Percentiles rank a stretch among this genome's conserved stretches.
phyloP scores from a whole-genome alignment of 495 filamentous ascomycete genomes.

The Copromyces sp. region DNA sequence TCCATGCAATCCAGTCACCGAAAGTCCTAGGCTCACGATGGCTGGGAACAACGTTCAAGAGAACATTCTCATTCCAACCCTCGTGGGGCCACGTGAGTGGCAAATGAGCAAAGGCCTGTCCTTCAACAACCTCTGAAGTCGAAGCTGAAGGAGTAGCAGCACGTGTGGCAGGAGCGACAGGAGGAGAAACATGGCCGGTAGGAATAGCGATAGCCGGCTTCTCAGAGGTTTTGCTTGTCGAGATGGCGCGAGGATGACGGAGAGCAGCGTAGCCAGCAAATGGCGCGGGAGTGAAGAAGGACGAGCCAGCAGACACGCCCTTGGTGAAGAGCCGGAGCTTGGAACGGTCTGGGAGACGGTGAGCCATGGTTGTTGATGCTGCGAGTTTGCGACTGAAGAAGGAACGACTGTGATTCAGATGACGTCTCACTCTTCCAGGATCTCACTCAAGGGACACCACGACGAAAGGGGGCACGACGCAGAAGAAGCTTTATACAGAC shows the following conservation, averaged over 20 bases:
- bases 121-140: neutral
- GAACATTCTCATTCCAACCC: conserved; percentile 41
- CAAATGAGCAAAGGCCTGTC: neutral
- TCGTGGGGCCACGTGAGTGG: conserved; percentile 63
- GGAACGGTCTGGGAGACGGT: neutral
- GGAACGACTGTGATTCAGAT: neutral
- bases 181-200: neutral
- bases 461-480: neutral
- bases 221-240: neutral
- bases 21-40: conserved; percentile 28
- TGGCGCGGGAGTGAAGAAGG: neutral
- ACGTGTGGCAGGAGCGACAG: neutral
- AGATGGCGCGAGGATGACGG: neutral
- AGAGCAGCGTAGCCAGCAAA: neutral
- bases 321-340: neutral
- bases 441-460: neutral
- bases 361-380: neutral
- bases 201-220: neutral
- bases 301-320: neutral
- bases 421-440: neutral
- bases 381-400: neutral
- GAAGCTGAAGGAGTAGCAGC: neutral
- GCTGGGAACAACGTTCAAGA: conserved; percentile 30
- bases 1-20: conserved; percentile 39
- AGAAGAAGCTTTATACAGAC: neutral